phyloP scores from a whole-genome alignment of 2,329 filamentous ascomycete species.

The Sordariomycetes sp. region DNA sequence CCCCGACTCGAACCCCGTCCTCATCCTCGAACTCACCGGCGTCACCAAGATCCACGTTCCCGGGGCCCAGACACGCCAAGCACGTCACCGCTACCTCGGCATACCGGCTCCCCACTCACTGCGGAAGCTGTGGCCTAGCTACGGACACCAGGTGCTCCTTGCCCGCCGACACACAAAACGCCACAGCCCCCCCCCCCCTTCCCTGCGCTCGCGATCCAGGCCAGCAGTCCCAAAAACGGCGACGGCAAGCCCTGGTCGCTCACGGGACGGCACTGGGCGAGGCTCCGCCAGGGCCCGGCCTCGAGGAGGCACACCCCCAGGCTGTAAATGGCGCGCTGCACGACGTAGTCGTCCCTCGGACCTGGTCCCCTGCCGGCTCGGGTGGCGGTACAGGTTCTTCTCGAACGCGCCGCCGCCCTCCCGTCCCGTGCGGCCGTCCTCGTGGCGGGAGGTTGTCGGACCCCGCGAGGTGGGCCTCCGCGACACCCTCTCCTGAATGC shows the following conservation, averaged over 20 bases:
- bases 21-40: conserved; percentile 14
- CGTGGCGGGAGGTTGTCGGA: conserved; percentile 9
- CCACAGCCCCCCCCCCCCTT: background rate
- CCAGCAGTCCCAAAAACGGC: too few species aligned
- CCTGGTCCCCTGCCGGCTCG: conserved; percentile 25
- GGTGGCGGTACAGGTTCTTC: conserved; percentile 33
- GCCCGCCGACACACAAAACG: too few species aligned
- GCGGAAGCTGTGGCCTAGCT: conserved; percentile 17
- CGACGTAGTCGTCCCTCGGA: conserved; percentile 23
- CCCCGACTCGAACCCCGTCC: conserved; percentile 15
- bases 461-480: conserved; percentile 8
- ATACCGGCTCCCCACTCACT: conserved; percentile 21
- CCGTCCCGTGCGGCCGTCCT: conserved; percentile 2
- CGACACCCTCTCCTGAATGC: too few species aligned
- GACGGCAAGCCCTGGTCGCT: too few species aligned
- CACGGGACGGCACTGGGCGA: too few species aligned
- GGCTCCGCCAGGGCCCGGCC: conserved; percentile 35
- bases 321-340: conserved; percentile 41
- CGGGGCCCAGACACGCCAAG: conserved; percentile 18
- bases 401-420: conserved; percentile 4
- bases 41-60: conserved; percentile 15
- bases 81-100: conserved; percentile 26
- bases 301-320: conserved; percentile 36
- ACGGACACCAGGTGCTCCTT: too few species aligned
- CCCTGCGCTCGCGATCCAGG: too few species aligned